These are phyloP conservation scores for Cymbopogon citratus DNA, from an alignment of 176 grass and related monocot genomes.

Conservation along the genomic window DNA sequence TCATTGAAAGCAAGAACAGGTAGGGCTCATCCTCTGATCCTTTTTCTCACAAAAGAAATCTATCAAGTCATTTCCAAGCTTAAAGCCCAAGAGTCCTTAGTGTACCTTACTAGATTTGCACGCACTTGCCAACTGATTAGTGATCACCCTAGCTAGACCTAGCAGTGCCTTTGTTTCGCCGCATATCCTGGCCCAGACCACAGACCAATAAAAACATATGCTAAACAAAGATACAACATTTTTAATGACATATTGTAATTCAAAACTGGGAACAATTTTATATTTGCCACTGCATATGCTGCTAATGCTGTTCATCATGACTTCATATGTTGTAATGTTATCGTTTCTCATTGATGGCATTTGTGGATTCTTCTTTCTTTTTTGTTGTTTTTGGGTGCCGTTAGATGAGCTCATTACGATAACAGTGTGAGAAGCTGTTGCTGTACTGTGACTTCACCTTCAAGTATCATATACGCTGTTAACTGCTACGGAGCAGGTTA, in stretches of 20 bases:
- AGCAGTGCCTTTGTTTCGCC: constrained; percentile 25
- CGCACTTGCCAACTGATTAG: constrained; percentile 12
- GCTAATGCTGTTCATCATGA: background rate
- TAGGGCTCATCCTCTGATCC: background rate
- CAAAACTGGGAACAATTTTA: background rate
- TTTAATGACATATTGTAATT: background rate
- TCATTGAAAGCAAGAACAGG: constrained; percentile 6
- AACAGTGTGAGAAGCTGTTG: background rate
- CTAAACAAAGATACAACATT: background rate
- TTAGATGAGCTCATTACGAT: constrained; percentile 8
- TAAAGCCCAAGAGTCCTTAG: constrained; percentile 29
- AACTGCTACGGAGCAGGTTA: constrained; percentile 29
- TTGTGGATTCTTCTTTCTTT: background rate
- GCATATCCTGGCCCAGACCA: constrained; percentile 38
- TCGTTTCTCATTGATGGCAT: background rate
- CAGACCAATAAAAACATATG: background rate
- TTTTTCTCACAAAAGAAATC: background rate
- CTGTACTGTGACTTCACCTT: constrained; percentile 36
- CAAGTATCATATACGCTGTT: constrained; percentile 39
- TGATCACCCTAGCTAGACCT: background rate
- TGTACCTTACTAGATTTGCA: constrained; percentile 28
- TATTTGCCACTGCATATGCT: background rate
- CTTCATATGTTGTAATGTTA: background rate
- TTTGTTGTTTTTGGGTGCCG: background rate
- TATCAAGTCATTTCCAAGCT: constrained; percentile 15